Evolutionary conservation across 306 rosid genomes (phyloP).

Genomic region (Ammopiptanthus mongolicus): DNA sequence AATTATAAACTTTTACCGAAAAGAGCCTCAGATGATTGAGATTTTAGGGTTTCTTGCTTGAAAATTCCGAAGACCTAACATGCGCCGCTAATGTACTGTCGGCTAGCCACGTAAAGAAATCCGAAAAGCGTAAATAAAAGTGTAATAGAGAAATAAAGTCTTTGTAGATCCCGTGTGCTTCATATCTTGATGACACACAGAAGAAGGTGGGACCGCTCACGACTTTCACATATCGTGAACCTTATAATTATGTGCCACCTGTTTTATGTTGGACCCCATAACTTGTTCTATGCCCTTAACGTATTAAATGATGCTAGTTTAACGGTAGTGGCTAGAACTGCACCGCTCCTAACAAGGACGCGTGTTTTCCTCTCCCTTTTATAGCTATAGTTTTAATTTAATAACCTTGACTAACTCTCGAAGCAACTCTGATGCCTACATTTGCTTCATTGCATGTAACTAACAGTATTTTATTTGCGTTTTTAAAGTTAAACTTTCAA

Average conservation of each 20-base stretch:
- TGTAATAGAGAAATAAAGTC: background rate
- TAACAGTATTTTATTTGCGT: too few relatives aligned
- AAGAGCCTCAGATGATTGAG: too few relatives aligned
- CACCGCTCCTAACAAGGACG: background rate
- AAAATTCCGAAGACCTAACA: background rate
- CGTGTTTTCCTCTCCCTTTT: background rate
- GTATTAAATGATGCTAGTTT: background rate
- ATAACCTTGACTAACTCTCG: background rate
- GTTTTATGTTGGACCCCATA: background rate
- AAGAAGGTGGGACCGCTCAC: background rate
- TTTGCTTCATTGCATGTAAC: background rate
- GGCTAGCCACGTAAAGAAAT: constrained; percentile 9
- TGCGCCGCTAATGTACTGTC: constrained; percentile 23
- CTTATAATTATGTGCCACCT: background rate
- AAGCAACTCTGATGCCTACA: background rate
- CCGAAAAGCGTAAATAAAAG: background rate
- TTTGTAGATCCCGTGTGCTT: constrained; percentile 6
- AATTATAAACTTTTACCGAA: too few relatives aligned
- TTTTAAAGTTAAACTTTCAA: background rate
- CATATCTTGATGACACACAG: background rate
- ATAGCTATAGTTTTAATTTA: background rate
- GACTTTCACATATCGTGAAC: background rate
- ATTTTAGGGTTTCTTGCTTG: background rate
- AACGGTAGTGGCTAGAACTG: background rate
- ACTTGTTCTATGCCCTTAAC: background rate